Conservation (phyloP, 129 eudicot genomes). For the Pseudognaphalium luteoalbum region DNA sequence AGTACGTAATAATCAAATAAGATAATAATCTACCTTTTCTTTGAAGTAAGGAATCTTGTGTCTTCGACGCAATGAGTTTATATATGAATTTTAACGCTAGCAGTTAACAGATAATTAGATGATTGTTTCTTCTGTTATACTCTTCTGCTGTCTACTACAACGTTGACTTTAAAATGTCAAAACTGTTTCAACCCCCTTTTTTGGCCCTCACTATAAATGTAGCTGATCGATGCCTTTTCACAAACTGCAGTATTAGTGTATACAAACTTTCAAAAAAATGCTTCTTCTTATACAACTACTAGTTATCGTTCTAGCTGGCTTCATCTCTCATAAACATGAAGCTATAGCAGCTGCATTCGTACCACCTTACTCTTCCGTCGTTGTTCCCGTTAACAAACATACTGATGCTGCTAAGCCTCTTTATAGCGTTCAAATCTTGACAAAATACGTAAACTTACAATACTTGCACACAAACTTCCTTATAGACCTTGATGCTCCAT, state of each 20-base stretch:
- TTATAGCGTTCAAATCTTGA: conserved; percentile 25
- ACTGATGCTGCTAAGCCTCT: conserved; percentile 18
- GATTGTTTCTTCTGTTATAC: conserved; percentile 10
- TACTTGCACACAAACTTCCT: conserved; percentile 22
- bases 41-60: neutral
- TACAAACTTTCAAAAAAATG: conserved; percentile 11
- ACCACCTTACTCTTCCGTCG: conserved; percentile 28
- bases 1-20: too few relatives aligned
- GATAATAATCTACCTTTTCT: neutral
- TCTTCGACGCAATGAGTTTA: neutral
- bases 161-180: neutral
- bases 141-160: neutral
- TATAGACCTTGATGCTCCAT: conserved; percentile 33
- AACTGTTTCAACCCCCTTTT: neutral
- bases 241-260: neutral
- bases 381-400: conserved; percentile 28
- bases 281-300: neutral
- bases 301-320: neutral
- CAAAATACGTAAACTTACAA: conserved; percentile 9
- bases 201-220: neutral
- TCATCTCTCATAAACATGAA: conserved; percentile 21
- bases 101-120: neutral
- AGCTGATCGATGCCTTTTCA: neutral
- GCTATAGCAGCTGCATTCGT: conserved; percentile 10
- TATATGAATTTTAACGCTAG: neutral